These are phyloP conservation scores for Sclerotiophoma versabilis DNA, from an alignment of 2,329 filamentous ascomycete genomes.

Conservation along the genomic window DNA sequence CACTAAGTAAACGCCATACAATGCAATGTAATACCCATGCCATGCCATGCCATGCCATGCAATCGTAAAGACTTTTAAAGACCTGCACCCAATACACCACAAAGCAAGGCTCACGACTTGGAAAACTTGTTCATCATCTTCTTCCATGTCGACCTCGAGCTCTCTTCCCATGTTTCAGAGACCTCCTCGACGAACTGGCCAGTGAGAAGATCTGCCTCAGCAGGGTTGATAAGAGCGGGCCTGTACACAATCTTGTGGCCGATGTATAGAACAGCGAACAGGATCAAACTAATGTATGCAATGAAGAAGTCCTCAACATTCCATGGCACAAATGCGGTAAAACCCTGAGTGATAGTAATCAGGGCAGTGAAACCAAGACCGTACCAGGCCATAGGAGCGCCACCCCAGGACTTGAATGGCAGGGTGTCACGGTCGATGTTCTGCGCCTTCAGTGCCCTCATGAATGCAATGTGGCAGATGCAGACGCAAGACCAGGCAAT, in stretches of 20 bases:
- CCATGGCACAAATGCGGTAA: conserved; percentile 52
- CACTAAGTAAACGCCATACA: conserved; percentile 26
- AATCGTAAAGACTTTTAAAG: conserved; percentile 21
- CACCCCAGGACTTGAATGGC: conserved; percentile 47
- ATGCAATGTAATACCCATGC: conserved; percentile 24
- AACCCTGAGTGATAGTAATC: conserved; percentile 52
- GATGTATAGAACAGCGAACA: conserved; percentile 60
- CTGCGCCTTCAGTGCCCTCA: conserved; percentile 46
- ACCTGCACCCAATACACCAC: background rate
- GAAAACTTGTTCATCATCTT: conserved; percentile 38
- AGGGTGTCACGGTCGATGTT: conserved; percentile 49
- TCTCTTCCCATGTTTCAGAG: conserved; percentile 45
- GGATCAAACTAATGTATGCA: conserved; percentile 49
- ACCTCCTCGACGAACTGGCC: conserved; percentile 47
- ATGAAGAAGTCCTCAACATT: conserved; percentile 47
- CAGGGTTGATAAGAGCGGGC: conserved; percentile 50
- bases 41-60: conserved; percentile 27
- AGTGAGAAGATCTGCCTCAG: conserved; percentile 53
- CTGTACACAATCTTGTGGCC: conserved; percentile 61
- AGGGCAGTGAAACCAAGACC: conserved; percentile 48
- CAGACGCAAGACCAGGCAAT: conserved; percentile 52
- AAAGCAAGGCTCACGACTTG: background rate
- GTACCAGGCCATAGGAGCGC: conserved; percentile 46
- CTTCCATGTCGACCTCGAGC: conserved; percentile 40
- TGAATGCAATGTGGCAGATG: conserved; percentile 50